Evolutionary conservation across 2,329 filamentous ascomycete species (phyloP).

Genomic region (Hypoxylon sp.): DNA sequence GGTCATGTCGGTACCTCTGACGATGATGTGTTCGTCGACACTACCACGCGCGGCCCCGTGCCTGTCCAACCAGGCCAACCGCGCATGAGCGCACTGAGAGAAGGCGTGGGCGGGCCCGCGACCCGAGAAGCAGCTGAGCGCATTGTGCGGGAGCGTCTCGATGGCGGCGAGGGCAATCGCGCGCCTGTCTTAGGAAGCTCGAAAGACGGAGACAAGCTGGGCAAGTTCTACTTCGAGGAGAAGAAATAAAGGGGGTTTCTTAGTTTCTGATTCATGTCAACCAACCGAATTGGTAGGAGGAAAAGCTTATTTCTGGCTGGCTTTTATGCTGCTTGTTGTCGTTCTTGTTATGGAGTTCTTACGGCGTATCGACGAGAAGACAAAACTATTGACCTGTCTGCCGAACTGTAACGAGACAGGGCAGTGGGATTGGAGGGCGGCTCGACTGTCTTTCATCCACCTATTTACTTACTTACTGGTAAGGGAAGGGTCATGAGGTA

Average conservation of each 20-base stretch:
- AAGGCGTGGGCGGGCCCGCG: slow-evolving; percentile 52
- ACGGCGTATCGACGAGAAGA: slow-evolving; percentile 30
- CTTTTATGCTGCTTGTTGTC: background rate
- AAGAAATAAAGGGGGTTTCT: slow-evolving; percentile 52
- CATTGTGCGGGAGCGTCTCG: slow-evolving; percentile 73
- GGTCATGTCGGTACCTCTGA: slow-evolving; percentile 57
- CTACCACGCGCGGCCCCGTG: slow-evolving; percentile 72
- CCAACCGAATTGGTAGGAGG: background rate
- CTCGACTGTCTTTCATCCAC: slow-evolving; percentile 3
- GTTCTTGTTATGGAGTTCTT: slow-evolving; percentile 31
- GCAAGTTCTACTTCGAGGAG: slow-evolving; percentile 74
- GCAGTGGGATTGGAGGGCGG: slow-evolving; percentile 15
- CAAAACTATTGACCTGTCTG: slow-evolving; percentile 21
- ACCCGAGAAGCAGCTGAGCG: slow-evolving; percentile 73
- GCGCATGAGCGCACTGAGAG: slow-evolving; percentile 57
- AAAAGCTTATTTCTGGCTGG: background rate
- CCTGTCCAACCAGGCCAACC: slow-evolving; percentile 59
- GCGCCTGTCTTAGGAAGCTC: slow-evolving; percentile 61
- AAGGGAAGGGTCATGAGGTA: background rate
- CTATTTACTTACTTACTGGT: slow-evolving; percentile 2
- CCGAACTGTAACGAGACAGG: slow-evolving; percentile 1
- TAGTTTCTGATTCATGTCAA: background rate
- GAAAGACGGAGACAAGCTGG: slow-evolving; percentile 63
- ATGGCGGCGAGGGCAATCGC: slow-evolving; percentile 62
- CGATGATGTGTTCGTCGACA: slow-evolving; percentile 74